Evolutionary conservation across 148 eudicot species (phyloP), one percentile per base, ranked within the genome.

Genomic region (Tetragonia tetragonoides): DNA sequence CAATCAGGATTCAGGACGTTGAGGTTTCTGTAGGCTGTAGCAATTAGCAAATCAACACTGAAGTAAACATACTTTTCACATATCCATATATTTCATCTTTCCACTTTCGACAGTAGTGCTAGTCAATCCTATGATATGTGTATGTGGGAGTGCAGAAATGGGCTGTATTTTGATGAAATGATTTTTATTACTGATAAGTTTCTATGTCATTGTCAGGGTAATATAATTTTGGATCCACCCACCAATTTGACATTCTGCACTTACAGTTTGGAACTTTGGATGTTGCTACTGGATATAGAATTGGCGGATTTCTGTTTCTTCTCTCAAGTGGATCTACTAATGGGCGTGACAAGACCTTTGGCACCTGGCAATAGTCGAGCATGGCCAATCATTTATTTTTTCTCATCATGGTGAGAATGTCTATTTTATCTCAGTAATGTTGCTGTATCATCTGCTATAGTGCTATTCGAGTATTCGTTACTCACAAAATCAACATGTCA

Each of bases 231-330:
- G 42, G 95, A 86, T 66, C 85, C 78, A 44, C 41, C 7, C 61
- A 79, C 93, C 40, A 95, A 95, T 85, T 59, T 79, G 16, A 93
- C 99, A 64, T 90, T 89, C 82, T 95, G 99, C 81, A 81, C 86
- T 69, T 95, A 95, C 73, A 80, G 84, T n/a, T n/a, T n/a, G n/a
- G n/a, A n/a, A n/a, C n/a, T 67, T 95, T 97, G 18, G 99, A 95
- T 86, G 93, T 90, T 76, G 97, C 99, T 38, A 95, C 99, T 72
- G 99, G 99, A 78, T 95, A 95, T 75, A 97, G 97, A 49, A 94
- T 89, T 41, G 99, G 97, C 4, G 90, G 86, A 54, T 95, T 95
- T 83, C 83, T 95, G 81, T 95, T 95, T 83, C 94, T 95, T 72
- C 92, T 95, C 78, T 90, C 99, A 51, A 83, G 97, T 78, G 91